Evolutionary conservation across 305 asterid genomes (phyloP).

Genomic region (Galium porrigens): DNA sequence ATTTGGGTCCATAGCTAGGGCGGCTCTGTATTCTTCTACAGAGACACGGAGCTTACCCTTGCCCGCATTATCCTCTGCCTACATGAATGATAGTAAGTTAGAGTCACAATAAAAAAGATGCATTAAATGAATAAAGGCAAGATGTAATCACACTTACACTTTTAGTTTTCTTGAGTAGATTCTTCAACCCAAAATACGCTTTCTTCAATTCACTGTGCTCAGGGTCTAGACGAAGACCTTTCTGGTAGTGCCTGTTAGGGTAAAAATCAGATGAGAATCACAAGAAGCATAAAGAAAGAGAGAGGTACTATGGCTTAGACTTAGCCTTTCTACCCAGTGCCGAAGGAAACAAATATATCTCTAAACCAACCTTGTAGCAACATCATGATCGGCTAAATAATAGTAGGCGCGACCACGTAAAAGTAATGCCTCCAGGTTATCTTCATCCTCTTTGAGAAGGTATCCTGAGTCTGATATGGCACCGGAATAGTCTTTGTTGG

Average conservation of each 20-base stretch:
- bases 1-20: constrained; percentile 69
- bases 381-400: constrained; percentile 90
- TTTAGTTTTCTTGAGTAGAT: constrained; percentile 71
- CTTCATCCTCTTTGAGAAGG: constrained; percentile 77
- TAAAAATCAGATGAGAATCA: background rate
- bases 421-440: constrained; percentile 67
- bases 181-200: constrained; percentile 80
- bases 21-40: constrained; percentile 71
- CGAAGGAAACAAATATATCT: background rate
- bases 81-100: constrained; percentile 19
- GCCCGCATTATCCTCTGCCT: constrained; percentile 84
- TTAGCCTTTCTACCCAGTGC: background rate
- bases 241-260: constrained; percentile 70
- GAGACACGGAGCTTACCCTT: constrained; percentile 81
- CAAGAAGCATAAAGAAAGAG: background rate
- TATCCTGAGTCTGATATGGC: constrained; percentile 73
- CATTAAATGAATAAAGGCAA: background rate
- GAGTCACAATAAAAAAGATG: constrained; percentile 3
- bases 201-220: constrained; percentile 84
- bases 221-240: constrained; percentile 87
- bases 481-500: constrained; percentile 57
- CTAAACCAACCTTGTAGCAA: constrained; percentile 50
- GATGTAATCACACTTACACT: constrained; percentile 30
- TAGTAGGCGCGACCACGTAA: constrained; percentile 91
- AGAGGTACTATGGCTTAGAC: background rate